Evolutionary conservation across 345 rosid genomes (phyloP).

Genomic region (Bruguiera gymnorhiza): DNA sequence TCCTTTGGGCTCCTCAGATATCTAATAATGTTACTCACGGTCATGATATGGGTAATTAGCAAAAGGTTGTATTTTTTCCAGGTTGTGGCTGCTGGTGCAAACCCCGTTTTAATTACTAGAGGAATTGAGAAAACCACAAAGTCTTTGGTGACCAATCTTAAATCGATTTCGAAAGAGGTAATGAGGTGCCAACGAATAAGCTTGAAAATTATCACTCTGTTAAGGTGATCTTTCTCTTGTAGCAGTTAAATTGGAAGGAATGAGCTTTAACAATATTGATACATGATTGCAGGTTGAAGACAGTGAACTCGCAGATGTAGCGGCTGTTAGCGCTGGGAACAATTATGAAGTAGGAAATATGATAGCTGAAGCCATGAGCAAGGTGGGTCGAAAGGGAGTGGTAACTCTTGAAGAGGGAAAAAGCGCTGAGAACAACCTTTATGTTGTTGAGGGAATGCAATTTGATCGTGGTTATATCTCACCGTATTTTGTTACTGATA

Average conservation of each 20-base stretch:
- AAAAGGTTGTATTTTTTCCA: slow-evolving; percentile 12
- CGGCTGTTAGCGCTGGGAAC: slow-evolving; percentile 99
- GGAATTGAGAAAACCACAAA: slow-evolving; percentile 94
- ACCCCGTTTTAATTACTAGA: slow-evolving; percentile 89
- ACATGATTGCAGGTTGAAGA: slow-evolving; percentile 72
- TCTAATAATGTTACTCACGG: not conserved
- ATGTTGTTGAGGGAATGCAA: slow-evolving; percentile 99
- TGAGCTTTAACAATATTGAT: not conserved
- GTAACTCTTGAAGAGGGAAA: slow-evolving; percentile 98
- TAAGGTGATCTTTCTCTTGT: not conserved
- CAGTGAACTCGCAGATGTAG: slow-evolving; percentile 98
- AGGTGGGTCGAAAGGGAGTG: slow-evolving; percentile 95
- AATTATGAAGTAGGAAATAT: slow-evolving; percentile 85
- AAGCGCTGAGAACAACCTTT: slow-evolving; percentile 92
- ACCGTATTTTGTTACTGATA: slow-evolving; percentile 93
- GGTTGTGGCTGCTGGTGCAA: slow-evolving; percentile 99
- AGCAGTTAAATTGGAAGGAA: not conserved
- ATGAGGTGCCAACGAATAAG: not conserved
- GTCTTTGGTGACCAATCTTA: slow-evolving; percentile 79
- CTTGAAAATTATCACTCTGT: not conserved
- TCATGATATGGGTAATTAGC: not conserved
- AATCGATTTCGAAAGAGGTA: slow-evolving; percentile 86
- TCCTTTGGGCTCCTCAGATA: not conserved
- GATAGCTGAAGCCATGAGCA: slow-evolving; percentile 99
- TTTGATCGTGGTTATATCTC: slow-evolving; percentile 98